Evolutionary conservation across 306 rosid species (phyloP).

Genomic region (Canavalia gladiata): DNA sequence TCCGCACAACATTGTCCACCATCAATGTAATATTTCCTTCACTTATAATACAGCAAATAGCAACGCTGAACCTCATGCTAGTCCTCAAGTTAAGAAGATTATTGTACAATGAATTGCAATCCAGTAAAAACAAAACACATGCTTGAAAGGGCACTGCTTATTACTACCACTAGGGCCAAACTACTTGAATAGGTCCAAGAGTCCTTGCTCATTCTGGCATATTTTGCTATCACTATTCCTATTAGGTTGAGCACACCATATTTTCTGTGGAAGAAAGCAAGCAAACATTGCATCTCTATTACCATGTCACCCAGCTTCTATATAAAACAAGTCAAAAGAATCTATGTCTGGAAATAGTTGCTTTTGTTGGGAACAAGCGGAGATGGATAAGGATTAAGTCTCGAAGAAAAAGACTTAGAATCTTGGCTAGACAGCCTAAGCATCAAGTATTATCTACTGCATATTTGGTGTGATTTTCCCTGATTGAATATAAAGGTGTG

Average conservation of each 20-base stretch:
- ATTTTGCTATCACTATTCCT: not conserved
- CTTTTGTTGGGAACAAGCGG: too few relatives aligned
- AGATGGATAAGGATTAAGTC: too few relatives aligned
- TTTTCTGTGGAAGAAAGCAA: not conserved
- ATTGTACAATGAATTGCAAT: not conserved
- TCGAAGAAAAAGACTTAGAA: too few relatives aligned
- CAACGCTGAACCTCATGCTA: too few relatives aligned
- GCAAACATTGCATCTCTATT: not conserved
- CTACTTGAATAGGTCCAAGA: not conserved
- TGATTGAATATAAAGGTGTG: too few relatives aligned
- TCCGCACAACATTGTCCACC: conserved; percentile 32
- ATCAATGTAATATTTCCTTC: conserved; percentile 36
- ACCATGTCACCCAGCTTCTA: not conserved
- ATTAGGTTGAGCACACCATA: not conserved
- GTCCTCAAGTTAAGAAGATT: too few relatives aligned
- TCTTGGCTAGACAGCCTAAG: not conserved
- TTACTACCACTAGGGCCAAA: not conserved
- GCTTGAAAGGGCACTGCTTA: not conserved
- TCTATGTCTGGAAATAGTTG: too few relatives aligned
- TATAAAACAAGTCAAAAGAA: too few relatives aligned
- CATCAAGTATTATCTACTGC: not conserved
- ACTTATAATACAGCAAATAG: conserved; percentile 25
- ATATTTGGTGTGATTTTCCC: not conserved
- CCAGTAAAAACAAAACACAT: not conserved
- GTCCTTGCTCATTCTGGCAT: not conserved